These are phyloP conservation scores for Aspergillus sp. DNA, from an alignment of 2,329 filamentous ascomycete genomes.

Conservation along the genomic window DNA sequence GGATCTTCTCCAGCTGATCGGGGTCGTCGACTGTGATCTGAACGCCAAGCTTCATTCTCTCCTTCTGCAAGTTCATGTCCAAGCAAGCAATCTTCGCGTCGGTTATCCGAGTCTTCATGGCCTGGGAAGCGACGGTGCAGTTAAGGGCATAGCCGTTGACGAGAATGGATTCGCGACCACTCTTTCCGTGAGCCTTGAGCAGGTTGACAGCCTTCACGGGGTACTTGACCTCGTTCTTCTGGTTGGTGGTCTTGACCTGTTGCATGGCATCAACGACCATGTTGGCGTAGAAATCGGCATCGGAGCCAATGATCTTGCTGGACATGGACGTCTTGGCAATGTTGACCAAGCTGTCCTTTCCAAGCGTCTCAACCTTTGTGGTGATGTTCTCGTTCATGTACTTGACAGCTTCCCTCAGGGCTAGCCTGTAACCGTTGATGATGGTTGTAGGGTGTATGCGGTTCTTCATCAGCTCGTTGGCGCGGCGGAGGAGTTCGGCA, in stretches of 20 bases:
- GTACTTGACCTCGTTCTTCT: constrained; percentile 88
- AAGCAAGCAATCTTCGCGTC: constrained; percentile 96
- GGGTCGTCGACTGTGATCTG: constrained; percentile 98
- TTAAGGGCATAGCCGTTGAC: constrained; percentile 97
- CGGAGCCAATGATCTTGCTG: constrained; percentile 95
- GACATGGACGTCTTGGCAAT: constrained; percentile 99
- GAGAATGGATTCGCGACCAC: constrained; percentile 79
- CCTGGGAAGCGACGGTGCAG: constrained; percentile 97
- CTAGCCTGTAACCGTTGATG: constrained; percentile 96
- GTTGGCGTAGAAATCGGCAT: constrained; percentile 95
- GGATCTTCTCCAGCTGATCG: constrained; percentile 95
- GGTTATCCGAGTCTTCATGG: constrained; percentile 88
- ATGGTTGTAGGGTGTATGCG: constrained; percentile 99
- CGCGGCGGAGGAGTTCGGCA: constrained; percentile 87
- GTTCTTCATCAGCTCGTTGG: constrained; percentile 99
- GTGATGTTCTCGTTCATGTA: constrained; percentile 99
- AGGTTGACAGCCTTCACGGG: constrained; percentile 99
- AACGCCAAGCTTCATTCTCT: constrained; percentile 98
- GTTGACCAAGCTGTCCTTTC: constrained; percentile 84
- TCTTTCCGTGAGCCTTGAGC: constrained; percentile 96
- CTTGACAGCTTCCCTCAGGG: constrained; percentile 92
- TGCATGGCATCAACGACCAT: constrained; percentile 97
- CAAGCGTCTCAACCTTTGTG: constrained; percentile 89
- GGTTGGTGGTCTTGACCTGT: constrained; percentile 90
- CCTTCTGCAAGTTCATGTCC: constrained; percentile 98